These are phyloP conservation scores for Vickermania ingenoplastis DNA, from an alignment of 208 protist species.

Conservation along the genomic window DNA sequence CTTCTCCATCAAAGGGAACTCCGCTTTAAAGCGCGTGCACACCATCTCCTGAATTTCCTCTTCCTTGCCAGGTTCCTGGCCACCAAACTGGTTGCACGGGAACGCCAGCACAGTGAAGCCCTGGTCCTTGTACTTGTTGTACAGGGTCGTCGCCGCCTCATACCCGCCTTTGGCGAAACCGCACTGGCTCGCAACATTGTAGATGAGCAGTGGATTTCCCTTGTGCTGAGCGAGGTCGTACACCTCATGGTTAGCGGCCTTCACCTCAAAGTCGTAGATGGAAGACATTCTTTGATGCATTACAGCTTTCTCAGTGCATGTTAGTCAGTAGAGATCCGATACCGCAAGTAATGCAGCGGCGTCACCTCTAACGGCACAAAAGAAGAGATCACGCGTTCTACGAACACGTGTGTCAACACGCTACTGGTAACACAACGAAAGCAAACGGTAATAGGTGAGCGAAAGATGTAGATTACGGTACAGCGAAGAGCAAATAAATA, in stretches of 20 bases:
- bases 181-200: conserved; percentile 90
- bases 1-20: conserved; percentile 88
- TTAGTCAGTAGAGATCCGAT: no score
- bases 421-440: no score
- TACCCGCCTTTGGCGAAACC: conserved; percentile 61
- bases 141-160: not conserved
- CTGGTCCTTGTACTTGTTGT: conserved; percentile 60
- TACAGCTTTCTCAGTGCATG: no score
- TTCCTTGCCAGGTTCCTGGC: conserved; percentile 77
- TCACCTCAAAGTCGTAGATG: no score
- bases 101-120: conserved; percentile 89
- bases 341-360: no score
- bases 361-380: no score
- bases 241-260: conserved; percentile 70
- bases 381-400: no score
- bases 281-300: no score
- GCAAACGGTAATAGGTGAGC: no score
- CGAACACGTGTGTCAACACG: no score
- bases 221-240: conserved; percentile 83
- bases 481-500: no score
- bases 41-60: conserved; percentile 50
- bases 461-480: no score
- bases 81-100: conserved; percentile 87
- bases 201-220: conserved; percentile 85
- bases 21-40: conserved; percentile 48